Conservation (phyloP, 495 filamentous ascomycete genomes). For the Evernia prunastri region DNA sequence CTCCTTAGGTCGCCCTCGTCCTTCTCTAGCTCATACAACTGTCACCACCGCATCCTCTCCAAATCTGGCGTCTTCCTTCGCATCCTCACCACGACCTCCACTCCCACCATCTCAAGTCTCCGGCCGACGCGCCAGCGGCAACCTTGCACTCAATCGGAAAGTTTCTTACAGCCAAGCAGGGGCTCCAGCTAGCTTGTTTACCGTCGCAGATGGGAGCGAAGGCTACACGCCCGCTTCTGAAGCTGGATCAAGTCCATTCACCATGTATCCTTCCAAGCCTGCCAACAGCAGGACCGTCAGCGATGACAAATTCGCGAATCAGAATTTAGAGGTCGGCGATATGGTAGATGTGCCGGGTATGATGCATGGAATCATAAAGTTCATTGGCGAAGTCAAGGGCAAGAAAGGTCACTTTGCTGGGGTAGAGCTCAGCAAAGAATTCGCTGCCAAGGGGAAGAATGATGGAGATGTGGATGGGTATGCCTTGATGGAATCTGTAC, state of each 20-base stretch:
- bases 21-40: conserved; percentile 35
- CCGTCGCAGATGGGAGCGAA: conserved; percentile 54
- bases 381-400: conserved; percentile 77
- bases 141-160: conserved; percentile 53
- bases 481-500: conserved; percentile 27
- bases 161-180: conserved; percentile 55
- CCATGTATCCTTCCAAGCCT: conserved; percentile 21
- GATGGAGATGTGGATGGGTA: conserved; percentile 95
- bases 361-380: conserved; percentile 87
- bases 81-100: conserved; percentile 30
- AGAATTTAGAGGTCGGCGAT: conserved; percentile 59
- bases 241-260: conserved; percentile 31
- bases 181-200: conserved; percentile 49
- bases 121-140: conserved; percentile 32
- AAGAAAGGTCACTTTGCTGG: conserved; percentile 90
- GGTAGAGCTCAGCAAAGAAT: conserved; percentile 82
- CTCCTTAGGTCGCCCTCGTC: conserved; percentile 37
- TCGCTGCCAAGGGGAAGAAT: conserved; percentile 83
- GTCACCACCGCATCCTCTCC: conserved; percentile 54
- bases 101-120: conserved; percentile 30
- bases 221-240: conserved; percentile 50
- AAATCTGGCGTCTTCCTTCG: conserved; percentile 48
- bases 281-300: conserved; percentile 17
- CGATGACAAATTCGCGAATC: conserved; percentile 20
- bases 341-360: conserved; percentile 88